phyloP scores from a whole-genome alignment of 345 rosid genomes.

The Aethionema arabicum region DNA sequence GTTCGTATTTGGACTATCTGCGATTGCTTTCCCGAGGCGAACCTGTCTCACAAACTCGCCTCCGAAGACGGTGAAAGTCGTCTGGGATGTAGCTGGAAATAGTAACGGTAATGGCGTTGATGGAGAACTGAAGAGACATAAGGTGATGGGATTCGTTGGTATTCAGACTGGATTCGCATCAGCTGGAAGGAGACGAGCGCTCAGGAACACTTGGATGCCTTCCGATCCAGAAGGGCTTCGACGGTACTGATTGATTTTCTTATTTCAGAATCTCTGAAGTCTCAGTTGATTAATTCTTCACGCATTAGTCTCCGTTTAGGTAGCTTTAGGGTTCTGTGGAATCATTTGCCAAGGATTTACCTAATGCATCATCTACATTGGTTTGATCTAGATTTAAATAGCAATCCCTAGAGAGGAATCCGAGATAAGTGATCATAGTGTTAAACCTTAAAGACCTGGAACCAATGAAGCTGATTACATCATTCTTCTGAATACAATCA shows the following conservation, averaged over 20 bases:
- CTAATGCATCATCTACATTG: conserved; percentile 11
- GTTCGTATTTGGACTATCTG: conserved; percentile 56
- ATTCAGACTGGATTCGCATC: conserved; percentile 85
- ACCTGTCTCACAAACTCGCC: conserved; percentile 38
- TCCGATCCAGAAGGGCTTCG: conserved; percentile 75
- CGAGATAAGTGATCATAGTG: conserved; percentile 10
- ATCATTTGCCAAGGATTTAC: conserved; percentile 2
- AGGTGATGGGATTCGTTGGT: conserved; percentile 89
- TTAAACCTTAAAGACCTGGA: conserved; percentile 8
- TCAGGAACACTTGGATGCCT: conserved; percentile 91
- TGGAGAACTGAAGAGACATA: conserved; percentile 48
- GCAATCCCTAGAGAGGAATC: conserved; percentile 15
- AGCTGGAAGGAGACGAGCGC: conserved; percentile 59
- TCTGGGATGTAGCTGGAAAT: conserved; percentile 51
- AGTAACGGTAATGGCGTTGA: conserved; percentile 13
- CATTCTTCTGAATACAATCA: not conserved
- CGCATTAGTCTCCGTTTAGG: not conserved
- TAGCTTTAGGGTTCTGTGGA: conserved; percentile 20
- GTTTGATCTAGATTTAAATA: conserved; percentile 8
- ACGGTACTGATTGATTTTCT: conserved; percentile 46
- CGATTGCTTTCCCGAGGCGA: conserved; percentile 38
- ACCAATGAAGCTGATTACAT: conserved; percentile 3
- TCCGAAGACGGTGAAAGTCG: conserved; percentile 59
- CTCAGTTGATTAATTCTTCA: conserved; percentile 8
- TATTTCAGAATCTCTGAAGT: not conserved